Evolutionary conservation across 2,329 filamentous ascomycete genomes (phyloP), one percentile per base, ranked within the genome.

Genomic region (Diaporthe sp.): DNA sequence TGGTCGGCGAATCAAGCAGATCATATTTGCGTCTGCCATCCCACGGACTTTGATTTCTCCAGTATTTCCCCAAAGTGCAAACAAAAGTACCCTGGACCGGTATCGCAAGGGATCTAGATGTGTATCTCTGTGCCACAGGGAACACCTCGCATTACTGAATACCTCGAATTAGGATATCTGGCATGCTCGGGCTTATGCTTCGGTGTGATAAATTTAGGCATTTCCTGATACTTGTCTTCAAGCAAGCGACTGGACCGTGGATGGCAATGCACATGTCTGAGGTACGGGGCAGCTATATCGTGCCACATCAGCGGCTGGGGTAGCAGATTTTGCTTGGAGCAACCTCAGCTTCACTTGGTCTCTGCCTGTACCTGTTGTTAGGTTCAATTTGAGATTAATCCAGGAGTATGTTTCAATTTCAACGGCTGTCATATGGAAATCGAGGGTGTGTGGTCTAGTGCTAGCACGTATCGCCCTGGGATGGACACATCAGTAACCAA

Each of bases 11-110:
- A 17, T 22, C 31, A 12, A 12, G 8, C 25, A 22, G 31, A 58
- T 3, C 5, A 6, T 10, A 34, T 9, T 37, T 12, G 31, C 9
- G 31, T 7, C 7, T 37, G 4, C 17, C 28, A 25, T 25, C 6
- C 25, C 2, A 4, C 34, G 37, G 10, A 13, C 4, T 4, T 25
- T 0, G 0, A 3, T 17, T 28, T 34, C 10, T 34, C 28, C 6
- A 17, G 15, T 22, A 9, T 57, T 15, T 34, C 15, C 28, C 10
- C 8, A 8, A 5, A 7, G 6, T 22, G 10, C 53, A 15, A 22
- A 57, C 53, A 57, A 57, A 57, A 34, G 13, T 57, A 34, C 53
- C 28, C 7, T 17, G 19, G 28, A 12, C 28, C 15, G 31, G 53
- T 34, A 57, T 34, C 19, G 34, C 37, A 39, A 34, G 3, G 53